These are phyloP conservation scores for Aspergillus sparsus DNA, from an alignment of 495 filamentous ascomycete species.

Conservation along the genomic window DNA sequence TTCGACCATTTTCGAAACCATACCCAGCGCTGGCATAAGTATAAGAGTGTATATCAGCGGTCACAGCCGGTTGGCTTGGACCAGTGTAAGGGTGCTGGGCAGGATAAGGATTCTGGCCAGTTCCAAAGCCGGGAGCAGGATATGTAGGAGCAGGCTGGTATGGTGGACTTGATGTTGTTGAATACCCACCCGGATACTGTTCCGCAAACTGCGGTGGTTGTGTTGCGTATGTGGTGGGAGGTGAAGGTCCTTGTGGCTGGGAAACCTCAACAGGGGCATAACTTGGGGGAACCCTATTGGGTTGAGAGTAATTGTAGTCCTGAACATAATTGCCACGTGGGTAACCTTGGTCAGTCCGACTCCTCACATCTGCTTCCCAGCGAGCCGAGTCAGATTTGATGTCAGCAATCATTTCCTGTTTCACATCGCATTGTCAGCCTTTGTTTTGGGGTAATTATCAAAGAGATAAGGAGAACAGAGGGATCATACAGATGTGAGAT, in stretches of 20 bases:
- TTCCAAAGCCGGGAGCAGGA: constrained; percentile 40
- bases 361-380: constrained; percentile 72
- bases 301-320: constrained; percentile 43
- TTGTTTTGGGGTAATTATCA: constrained; percentile 5
- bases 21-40: constrained; percentile 44
- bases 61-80: constrained; percentile 39
- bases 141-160: constrained; percentile 39
- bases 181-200: constrained; percentile 40
- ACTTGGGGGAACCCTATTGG: constrained; percentile 39
- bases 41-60: constrained; percentile 46
- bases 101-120: constrained; percentile 39
- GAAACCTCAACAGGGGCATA: constrained; percentile 41
- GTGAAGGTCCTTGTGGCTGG: constrained; percentile 42
- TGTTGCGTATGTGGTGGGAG: constrained; percentile 43
- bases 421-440: constrained; percentile 28
- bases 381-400: constrained; percentile 77
- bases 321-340: constrained; percentile 50
- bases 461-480: neutral
- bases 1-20: constrained; percentile 46
- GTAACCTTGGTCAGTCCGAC: constrained; percentile 50
- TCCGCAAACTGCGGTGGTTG: constrained; percentile 42
- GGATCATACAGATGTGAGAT: constrained; percentile 70
- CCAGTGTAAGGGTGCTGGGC: constrained; percentile 43
- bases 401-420: constrained; percentile 85
- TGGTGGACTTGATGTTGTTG: constrained; percentile 39